Evolutionary conservation across 805 yeast species (phyloP).

Genomic region (Teunomyces stri): DNA sequence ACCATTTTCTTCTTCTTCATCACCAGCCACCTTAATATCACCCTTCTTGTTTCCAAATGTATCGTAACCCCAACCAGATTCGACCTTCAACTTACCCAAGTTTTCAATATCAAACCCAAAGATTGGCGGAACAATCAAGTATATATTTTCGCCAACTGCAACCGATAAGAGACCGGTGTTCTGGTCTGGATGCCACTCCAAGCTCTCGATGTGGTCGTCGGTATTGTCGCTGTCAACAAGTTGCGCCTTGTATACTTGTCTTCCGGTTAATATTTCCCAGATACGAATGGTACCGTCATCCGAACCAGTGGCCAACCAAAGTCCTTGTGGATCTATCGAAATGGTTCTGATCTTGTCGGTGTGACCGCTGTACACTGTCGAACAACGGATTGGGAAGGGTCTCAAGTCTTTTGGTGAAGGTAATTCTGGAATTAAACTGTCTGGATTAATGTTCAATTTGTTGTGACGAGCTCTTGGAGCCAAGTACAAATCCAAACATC

Average conservation of each 20-base stretch:
- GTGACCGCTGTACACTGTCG: slow-evolving; percentile 85
- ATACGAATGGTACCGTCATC: slow-evolving; percentile 94
- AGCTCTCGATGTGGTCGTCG: slow-evolving; percentile 75
- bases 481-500: slow-evolving; percentile 87
- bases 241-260: slow-evolving; percentile 76
- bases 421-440: slow-evolving; percentile 88
- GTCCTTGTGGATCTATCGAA: slow-evolving; percentile 83
- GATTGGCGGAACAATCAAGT: slow-evolving; percentile 82
- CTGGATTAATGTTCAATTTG: slow-evolving; percentile 92
- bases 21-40: slow-evolving; percentile 38
- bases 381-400: slow-evolving; percentile 92
- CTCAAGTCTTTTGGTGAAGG: slow-evolving; percentile 96
- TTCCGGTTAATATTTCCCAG: slow-evolving; percentile 96
- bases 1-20: slow-evolving; percentile 33
- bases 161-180: slow-evolving; percentile 78
- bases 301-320: slow-evolving; percentile 96
- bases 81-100: slow-evolving; percentile 71
- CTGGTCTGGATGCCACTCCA: slow-evolving; percentile 88
- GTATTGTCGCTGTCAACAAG: slow-evolving; percentile 49
- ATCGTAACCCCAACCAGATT: slow-evolving; percentile 88
- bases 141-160: slow-evolving; percentile 76
- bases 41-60: slow-evolving; percentile 54
- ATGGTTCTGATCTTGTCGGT: slow-evolving; percentile 76
- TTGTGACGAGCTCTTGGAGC: slow-evolving; percentile 95
- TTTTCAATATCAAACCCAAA: slow-evolving; percentile 88